Evolutionary conservation across 371 early-diverging fungal genomes (phyloP).

Genomic region (Lichtheimia ornata): DNA sequence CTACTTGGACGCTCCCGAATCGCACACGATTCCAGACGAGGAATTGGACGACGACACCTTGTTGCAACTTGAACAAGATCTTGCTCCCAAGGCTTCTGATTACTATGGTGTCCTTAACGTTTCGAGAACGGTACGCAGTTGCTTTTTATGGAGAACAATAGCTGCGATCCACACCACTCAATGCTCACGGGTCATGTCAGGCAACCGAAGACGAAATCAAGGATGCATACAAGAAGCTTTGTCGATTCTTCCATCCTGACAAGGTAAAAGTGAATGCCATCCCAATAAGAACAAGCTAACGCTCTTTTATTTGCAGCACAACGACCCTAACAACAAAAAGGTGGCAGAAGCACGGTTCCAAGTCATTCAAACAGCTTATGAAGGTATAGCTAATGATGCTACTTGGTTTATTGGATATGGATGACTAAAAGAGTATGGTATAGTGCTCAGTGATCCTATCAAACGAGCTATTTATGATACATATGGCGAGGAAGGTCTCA

Average conservation of each 20-base stretch:
- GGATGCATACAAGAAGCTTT: conserved; percentile 80
- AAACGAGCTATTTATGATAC: conserved; percentile 89
- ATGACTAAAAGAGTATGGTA: neutral
- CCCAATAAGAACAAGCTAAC: no score
- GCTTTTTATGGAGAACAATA: conserved; percentile 5
- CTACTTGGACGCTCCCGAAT: conserved; percentile 46
- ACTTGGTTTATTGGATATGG: neutral
- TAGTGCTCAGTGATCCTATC: conserved; percentile 81
- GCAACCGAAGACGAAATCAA: conserved; percentile 86
- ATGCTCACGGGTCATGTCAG: conserved; percentile 30
- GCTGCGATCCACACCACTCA: neutral
- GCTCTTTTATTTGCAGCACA: conserved; percentile 13
- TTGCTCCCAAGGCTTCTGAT: conserved; percentile 59
- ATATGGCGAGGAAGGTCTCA: conserved; percentile 87
- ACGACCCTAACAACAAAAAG: conserved; percentile 31
- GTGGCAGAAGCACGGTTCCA: conserved; percentile 82
- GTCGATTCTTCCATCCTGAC: conserved; percentile 90
- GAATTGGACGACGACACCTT: conserved; percentile 48
- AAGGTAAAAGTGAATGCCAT: conserved; percentile 34
- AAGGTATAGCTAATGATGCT: conserved; percentile 59
- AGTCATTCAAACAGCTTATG: conserved; percentile 84
- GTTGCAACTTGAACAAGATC: conserved; percentile 39
- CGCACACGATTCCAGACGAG: conserved; percentile 34
- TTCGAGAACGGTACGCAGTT: conserved; percentile 61
- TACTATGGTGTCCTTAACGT: conserved; percentile 87